Base-by-base conservation (phyloP, 1,284 basidiomycete species). In the Vanrija sp. region DNA sequence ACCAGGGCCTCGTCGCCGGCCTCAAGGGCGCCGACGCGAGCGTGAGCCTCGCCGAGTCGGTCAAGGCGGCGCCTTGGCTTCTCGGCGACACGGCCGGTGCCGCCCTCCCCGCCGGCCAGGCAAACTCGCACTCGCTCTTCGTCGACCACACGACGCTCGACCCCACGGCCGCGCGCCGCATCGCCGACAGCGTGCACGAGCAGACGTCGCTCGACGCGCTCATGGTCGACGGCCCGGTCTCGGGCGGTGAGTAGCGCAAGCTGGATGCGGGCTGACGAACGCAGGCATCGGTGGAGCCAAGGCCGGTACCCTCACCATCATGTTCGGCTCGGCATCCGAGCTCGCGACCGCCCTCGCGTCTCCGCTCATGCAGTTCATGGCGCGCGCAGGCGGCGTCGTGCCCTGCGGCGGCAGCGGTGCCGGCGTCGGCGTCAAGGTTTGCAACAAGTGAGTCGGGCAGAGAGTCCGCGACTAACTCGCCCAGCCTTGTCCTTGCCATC, bases 11-110 rank as follows among this genome's bases (percentile, higher is more conserved):
- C 9, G 42, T 59, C 19, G 61, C 68, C 0, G 76, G 72, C 2
- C 71, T 81, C 22, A 58, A 79, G 18, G 79, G 78, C 3, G 77
- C 77, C 73, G 65, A 79, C 3, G 79, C 78, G 0, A 75, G 73
- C 0, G 75, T 73, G 5, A 72, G 73, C 0, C 73, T 77, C 41
- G 72, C 75, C 7, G 67, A 75, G 43, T 58, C 64, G 16, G 71
- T 77, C 7, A 76, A 74, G 58, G 67, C 73, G 7, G 67, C 72
- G 36, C 58, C 59, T 18, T 47, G 48, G 18, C 52, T 60, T 16
- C n/a, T 57, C 10, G 53, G 44, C 27, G 51, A 47, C 37, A 41
- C 20, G 16, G 27, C 22, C 15, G 19, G 19, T 5, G 35, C 39
- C 14, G 18, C 23, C 18, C 24, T 19, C 37, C 37, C 51, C 20